phyloP scores from a whole-genome alignment of 2,329 filamentous ascomycete genomes.

The Torrubiellomyces zombiae region DNA sequence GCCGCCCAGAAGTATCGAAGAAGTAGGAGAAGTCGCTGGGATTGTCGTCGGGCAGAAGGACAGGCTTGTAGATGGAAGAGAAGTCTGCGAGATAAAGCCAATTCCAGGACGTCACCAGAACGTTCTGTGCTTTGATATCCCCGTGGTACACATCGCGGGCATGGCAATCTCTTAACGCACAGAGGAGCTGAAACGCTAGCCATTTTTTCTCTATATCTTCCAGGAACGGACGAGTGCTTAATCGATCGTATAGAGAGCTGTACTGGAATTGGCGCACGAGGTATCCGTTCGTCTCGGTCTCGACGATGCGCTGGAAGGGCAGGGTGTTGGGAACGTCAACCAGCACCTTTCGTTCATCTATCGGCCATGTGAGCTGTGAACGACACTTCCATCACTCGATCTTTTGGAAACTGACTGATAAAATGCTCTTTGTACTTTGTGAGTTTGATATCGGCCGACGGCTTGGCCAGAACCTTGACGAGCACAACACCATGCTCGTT shows the following conservation, averaged over 20 bases:
- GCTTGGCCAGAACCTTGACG: conserved; percentile 90
- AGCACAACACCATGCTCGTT: conserved; percentile 84
- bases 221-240: conserved; percentile 89
- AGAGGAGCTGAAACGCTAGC: conserved; percentile 90
- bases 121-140: conserved; percentile 97
- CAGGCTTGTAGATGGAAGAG: conserved; percentile 87
- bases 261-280: conserved; percentile 90
- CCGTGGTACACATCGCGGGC: conserved; percentile 81
- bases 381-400: neutral
- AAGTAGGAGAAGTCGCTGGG: conserved; percentile 96
- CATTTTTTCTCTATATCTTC: conserved; percentile 99
- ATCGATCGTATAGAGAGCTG: conserved; percentile 89
- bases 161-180: conserved; percentile 83
- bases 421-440: conserved; percentile 64
- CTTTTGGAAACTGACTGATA: conserved; percentile 46
- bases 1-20: conserved; percentile 80
- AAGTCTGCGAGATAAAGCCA: conserved; percentile 98
- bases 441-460: conserved; percentile 66
- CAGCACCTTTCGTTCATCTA: conserved; percentile 65
- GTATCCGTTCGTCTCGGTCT: conserved; percentile 83
- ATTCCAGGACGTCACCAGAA: conserved; percentile 96
- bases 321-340: conserved; percentile 80
- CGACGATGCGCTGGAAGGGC: conserved; percentile 75
- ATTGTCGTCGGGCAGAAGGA: conserved; percentile 87
- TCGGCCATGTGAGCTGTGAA: neutral